phyloP scores from a whole-genome alignment of 306 rosid genomes.

The Malus orientalis region DNA sequence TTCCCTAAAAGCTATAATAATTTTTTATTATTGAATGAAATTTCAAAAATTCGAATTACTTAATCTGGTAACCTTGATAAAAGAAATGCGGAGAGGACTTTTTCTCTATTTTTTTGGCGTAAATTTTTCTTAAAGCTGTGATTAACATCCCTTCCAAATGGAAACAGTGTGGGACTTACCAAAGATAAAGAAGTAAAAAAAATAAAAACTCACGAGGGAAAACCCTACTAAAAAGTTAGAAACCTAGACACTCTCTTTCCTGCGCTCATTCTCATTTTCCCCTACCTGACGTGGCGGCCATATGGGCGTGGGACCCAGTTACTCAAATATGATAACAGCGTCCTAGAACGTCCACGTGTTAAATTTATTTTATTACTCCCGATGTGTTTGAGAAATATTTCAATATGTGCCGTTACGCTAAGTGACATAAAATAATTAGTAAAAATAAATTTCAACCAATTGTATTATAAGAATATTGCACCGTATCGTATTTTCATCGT shows the following conservation, averaged over 20 bases:
- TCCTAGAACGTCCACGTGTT: conserved; percentile 25
- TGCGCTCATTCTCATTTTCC: neutral
- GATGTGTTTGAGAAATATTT: conserved; percentile 17
- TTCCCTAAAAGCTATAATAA: too few relatives aligned
- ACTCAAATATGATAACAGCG: conserved; percentile 4
- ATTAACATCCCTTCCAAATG: conserved; percentile 9
- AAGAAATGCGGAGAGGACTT: fast-evolving
- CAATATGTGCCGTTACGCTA: too few relatives aligned
- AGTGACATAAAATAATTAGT: too few relatives aligned
- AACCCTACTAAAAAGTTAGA: neutral
- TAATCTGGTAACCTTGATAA: too few relatives aligned
- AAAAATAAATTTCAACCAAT: too few relatives aligned
- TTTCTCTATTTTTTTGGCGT: too few relatives aligned
- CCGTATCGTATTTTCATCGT: too few relatives aligned
- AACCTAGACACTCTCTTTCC: neutral
- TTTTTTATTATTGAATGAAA: fast-evolving
- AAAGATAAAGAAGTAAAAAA: neutral
- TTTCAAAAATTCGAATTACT: too few relatives aligned
- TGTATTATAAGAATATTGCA: too few relatives aligned
- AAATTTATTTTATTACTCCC: conserved; percentile 20
- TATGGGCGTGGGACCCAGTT: conserved; percentile 3
- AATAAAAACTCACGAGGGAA: neutral
- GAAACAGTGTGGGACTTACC: neutral
- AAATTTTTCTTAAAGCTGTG: neutral
- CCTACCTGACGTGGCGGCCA: conserved; percentile 20